Percentiles rank a stretch among this genome's conserved stretches.
Evolutionary conservation across 352 stramenopile genomes (phyloP).

Genomic region (Phytophthora cajani): DNA sequence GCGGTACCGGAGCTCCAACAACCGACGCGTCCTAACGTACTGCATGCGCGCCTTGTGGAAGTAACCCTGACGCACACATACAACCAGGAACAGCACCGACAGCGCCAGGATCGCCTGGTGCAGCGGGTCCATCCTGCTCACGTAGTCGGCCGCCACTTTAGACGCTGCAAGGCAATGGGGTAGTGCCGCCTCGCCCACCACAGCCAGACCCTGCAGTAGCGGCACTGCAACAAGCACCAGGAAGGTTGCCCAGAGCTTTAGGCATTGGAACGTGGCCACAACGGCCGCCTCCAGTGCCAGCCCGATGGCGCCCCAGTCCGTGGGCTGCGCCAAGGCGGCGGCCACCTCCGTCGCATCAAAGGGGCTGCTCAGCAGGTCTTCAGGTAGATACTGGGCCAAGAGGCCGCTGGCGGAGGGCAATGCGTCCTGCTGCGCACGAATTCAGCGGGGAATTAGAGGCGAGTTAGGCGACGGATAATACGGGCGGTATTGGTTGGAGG

Average conservation of each 20-base stretch:
- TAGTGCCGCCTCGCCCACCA: constrained; percentile 63
- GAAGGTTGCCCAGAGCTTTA: constrained; percentile 68
- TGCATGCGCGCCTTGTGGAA: constrained; percentile 57
- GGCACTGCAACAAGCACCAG: constrained; percentile 57
- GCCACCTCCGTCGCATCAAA: constrained; percentile 39
- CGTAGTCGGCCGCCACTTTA: constrained; percentile 45
- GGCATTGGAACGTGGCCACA: constrained; percentile 64
- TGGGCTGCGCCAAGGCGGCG: constrained; percentile 52
- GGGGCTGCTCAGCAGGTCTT: not conserved
- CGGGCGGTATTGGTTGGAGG: not conserved
- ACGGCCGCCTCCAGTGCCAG: constrained; percentile 58
- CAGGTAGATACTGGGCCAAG: constrained; percentile 25
- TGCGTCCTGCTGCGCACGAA: constrained; percentile 22
- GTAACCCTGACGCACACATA: constrained; percentile 77
- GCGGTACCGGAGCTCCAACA: constrained; percentile 68
- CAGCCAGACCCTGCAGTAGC: constrained; percentile 41
- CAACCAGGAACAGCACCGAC: constrained; percentile 34
- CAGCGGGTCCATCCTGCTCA: constrained; percentile 66
- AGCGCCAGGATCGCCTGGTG: constrained; percentile 55
- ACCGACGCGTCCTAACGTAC: constrained; percentile 57
- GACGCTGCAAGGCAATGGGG: constrained; percentile 63
- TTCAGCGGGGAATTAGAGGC: not conserved
- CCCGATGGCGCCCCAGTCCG: constrained; percentile 73
- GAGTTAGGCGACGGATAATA: not conserved
- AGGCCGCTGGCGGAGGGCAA: constrained; percentile 15